These are phyloP conservation scores for Neopestalotiopsis sp. DNA, from an alignment of 2,329 filamentous ascomycete genomes.

Conservation along the genomic window DNA sequence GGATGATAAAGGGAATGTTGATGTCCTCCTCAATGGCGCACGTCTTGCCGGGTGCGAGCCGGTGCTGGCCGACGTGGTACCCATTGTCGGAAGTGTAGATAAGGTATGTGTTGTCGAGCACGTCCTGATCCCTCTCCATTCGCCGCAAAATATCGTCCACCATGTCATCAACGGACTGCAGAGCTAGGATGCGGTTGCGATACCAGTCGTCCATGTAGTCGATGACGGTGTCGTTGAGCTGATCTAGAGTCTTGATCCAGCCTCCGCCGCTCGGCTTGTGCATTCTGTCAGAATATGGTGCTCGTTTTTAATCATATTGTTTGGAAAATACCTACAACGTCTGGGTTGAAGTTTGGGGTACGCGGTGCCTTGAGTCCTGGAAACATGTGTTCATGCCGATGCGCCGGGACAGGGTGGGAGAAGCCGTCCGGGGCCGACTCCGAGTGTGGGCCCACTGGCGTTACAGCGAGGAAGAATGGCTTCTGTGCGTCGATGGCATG, in stretches of 20 bases:
- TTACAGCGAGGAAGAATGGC: constrained; percentile 72
- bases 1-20: constrained; percentile 63
- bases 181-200: constrained; percentile 51
- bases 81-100: constrained; percentile 66
- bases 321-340: neutral
- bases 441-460: constrained; percentile 71
- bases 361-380: constrained; percentile 63
- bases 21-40: constrained; percentile 65
- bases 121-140: constrained; percentile 51
- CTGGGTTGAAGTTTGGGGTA: constrained; percentile 65
- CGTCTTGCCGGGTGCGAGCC: constrained; percentile 62
- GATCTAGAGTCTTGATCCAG: constrained; percentile 42
- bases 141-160: constrained; percentile 50
- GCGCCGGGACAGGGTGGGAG: constrained; percentile 60
- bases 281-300: neutral
- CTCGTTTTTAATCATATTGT: no score
- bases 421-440: constrained; percentile 49
- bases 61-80: constrained; percentile 64
- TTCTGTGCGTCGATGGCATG: constrained; percentile 58
- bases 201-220: constrained; percentile 60
- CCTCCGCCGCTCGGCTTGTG: constrained; percentile 6
- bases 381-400: constrained; percentile 69
- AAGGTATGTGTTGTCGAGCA: constrained; percentile 66
- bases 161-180: constrained; percentile 61
- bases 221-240: constrained; percentile 50